Evolutionary conservation across 75 land plant species (phyloP), one percentile per base, ranked within the genome.

Genomic region (Pinus albicaulis): DNA sequence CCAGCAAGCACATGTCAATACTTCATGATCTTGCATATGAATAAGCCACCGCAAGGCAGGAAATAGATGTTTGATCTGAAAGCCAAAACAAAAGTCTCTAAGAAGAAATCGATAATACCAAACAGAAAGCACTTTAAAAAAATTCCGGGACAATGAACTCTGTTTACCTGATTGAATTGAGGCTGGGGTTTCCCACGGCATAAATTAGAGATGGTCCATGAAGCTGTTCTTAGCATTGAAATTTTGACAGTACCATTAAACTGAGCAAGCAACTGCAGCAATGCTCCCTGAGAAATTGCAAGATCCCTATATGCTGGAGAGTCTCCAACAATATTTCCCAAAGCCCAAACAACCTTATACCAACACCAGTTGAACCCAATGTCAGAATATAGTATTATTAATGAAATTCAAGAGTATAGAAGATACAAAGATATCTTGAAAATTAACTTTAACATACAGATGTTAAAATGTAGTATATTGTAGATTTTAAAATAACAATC

Each of bases 291-390:
- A 22, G 79, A 64, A 72, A 92, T 78, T 55, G 86, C 89, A 57
- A 86, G 82, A 68, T 88, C 89, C 63, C 95, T 74, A 78, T 88
- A 93, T 58, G 76, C 85, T 2, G 91, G 88, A 52, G 89, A 87
- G 60, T 93, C 96, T 68, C 94, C 96, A 78, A 92, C 94, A 57
- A 93, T 82, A 80, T 93, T 93, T 15, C 92, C 96, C 75, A 93
- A 68, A 62, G 94, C 94, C 96, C 96, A 91, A 3, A 91, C 92
- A 71, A 90, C 96, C 92, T 93, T 76, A 24, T 75, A 34, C 11
- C 7, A 17, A 41, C n/a, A 38, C 1, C 19, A 38, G 59, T 76
- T 25, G 75, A 52, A 64, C 52, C 48, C n/a, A 80, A 74, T 31
- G 55, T 12, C 5, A 79, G 31, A 0, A 31, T 31, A 2, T 31